Percentiles rank a stretch among this genome's conserved stretches.
phyloP scores from a whole-genome alignment of 2,329 filamentous ascomycete species.

The Myriosclerotinia curreyana region DNA sequence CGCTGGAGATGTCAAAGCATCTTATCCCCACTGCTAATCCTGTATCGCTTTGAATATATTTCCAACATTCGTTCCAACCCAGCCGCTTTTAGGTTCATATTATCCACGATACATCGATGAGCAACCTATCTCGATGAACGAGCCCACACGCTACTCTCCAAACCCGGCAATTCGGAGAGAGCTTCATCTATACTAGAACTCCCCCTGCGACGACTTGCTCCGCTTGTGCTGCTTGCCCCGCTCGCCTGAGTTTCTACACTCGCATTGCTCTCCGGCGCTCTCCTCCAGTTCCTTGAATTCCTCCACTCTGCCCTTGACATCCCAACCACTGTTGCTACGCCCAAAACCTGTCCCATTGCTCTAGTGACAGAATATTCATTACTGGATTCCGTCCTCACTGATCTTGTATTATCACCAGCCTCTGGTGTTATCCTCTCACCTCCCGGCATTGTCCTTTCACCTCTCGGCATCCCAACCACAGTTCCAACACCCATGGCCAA shows the following conservation, averaged over 20 bases:
- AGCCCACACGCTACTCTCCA: slow-evolving; percentile 9
- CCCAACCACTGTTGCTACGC: not conserved
- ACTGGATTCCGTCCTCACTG: not conserved
- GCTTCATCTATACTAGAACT: not conserved
- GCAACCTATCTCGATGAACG: not conserved
- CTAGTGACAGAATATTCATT: not conserved
- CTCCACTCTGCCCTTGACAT: not conserved
- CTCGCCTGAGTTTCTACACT: not conserved
- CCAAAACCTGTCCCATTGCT: not conserved
- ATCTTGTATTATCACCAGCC: fast-evolving
- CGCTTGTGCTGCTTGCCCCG: too few species aligned
- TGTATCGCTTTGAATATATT: not conserved
- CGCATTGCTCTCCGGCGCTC: too few species aligned
- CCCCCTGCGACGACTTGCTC: not conserved
- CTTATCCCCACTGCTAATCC: too few species aligned
- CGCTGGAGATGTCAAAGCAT: not conserved
- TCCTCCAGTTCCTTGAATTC: too few species aligned
- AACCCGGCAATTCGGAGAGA: not conserved
- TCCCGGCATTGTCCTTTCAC: not conserved
- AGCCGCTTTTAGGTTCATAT: not conserved
- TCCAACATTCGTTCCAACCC: not conserved
- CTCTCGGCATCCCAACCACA: not conserved
- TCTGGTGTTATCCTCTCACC: not conserved
- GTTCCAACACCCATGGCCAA: not conserved
- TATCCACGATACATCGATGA: not conserved